phyloP scores from a whole-genome alignment of 129 eudicot species.

The Dittrichia graveolens region DNA sequence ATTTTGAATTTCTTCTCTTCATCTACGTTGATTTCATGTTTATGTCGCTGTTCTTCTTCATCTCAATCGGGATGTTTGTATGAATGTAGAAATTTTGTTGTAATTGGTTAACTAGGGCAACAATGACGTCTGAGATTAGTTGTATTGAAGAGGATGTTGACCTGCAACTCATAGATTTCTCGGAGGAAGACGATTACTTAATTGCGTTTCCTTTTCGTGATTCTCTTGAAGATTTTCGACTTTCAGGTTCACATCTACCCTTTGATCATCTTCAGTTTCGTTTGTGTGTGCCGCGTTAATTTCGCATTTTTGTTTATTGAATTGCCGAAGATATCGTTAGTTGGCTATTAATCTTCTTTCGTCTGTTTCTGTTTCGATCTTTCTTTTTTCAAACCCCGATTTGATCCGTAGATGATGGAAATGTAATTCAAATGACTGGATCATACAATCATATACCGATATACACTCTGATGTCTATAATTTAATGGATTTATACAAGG shows the following conservation, averaged over 20 bases:
- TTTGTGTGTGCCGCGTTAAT: neutral
- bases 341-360: too few relatives aligned
- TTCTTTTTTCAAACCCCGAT: neutral
- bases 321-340: neutral
- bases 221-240: constrained; percentile 59
- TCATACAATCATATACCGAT: too few relatives aligned
- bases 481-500: too few relatives aligned
- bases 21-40: too few relatives aligned
- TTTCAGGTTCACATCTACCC: constrained; percentile 43
- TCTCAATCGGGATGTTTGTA: neutral
- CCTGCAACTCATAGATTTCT: constrained; percentile 56
- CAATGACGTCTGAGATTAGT: constrained; percentile 15
- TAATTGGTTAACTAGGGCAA: neutral
- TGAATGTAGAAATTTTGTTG: neutral
- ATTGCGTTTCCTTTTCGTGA: constrained; percentile 43
- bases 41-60: constrained; percentile 14
- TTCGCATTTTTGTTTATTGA: neutral
- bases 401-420: neutral
- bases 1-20: constrained; percentile 12
- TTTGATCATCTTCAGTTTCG: neutral
- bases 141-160: constrained; percentile 42
- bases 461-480: too few relatives aligned
- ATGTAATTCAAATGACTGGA: neutral
- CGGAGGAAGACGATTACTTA: constrained; percentile 34
- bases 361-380: neutral